These are phyloP conservation scores for Colletotrichum tamarilloi DNA, from an alignment of 2,329 filamentous ascomycete genomes.

Conservation along the genomic window DNA sequence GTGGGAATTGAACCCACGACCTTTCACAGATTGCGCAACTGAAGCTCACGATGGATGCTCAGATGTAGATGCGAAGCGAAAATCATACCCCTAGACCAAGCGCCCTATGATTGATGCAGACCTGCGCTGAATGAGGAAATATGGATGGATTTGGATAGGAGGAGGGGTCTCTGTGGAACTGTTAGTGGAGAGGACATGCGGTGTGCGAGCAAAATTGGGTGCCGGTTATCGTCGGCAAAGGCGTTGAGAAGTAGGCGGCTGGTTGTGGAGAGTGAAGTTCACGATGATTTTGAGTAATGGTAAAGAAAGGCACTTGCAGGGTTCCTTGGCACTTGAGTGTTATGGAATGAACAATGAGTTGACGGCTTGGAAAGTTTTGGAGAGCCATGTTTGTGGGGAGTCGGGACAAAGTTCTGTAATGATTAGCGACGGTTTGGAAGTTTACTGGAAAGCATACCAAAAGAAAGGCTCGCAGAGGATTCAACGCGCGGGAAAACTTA, in stretches of 20 bases:
- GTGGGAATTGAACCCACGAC: constrained; percentile 14
- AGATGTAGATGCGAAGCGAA: constrained; percentile 3
- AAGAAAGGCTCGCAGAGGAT: too few species aligned
- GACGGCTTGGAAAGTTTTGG: too few species aligned
- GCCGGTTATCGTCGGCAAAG: not conserved
- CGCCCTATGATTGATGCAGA: not conserved
- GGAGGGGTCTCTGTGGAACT: not conserved
- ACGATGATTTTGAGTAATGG: too few species aligned
- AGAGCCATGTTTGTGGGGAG: too few species aligned
- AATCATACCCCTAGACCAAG: constrained; percentile 15
- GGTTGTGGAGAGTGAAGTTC: too few species aligned
- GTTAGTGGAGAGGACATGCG: not conserved
- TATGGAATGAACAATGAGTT: too few species aligned
- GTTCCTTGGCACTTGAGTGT: too few species aligned
- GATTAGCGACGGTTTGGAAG: too few species aligned
- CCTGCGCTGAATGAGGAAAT: rapidly evolving
- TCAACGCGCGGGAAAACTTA: too few species aligned
- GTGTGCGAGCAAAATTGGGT: not conserved
- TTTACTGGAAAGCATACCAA: too few species aligned
- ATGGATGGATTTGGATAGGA: not conserved
- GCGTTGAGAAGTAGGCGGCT: not conserved
- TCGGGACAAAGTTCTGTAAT: too few species aligned
- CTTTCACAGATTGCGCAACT: constrained; percentile 1
- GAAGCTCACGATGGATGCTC: not conserved
- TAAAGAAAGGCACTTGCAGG: too few species aligned